These are phyloP conservation scores for Sphagnum magellanicum DNA, from an alignment of 228 moss, liverwort and hornwort species.

Conservation along the genomic window DNA sequence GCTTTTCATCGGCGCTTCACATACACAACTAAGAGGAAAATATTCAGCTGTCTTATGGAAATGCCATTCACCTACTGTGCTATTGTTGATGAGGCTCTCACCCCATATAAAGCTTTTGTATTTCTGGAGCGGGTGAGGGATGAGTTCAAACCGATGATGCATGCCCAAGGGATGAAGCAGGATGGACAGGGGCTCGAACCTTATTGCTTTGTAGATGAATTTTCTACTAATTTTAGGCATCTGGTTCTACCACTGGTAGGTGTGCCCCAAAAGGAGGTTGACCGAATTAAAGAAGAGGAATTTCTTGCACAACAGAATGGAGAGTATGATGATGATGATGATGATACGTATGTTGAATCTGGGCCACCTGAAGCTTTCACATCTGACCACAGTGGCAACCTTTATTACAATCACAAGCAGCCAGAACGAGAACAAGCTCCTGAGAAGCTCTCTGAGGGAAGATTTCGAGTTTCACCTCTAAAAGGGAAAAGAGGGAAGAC, in stretches of 20 bases:
- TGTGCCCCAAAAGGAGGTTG: conserved; percentile 1
- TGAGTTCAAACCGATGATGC: not conserved
- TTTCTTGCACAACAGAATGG: not conserved
- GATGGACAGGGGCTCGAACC: conserved; percentile 1
- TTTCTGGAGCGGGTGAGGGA: conserved; percentile 4
- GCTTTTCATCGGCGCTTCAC: conserved; percentile 2
- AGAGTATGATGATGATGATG: not conserved
- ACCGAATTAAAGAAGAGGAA: not conserved
- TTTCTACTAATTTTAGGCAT: not conserved
- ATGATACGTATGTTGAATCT: not conserved
- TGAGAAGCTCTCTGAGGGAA: not conserved
- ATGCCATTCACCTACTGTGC: conserved; percentile 4
- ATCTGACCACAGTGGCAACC: not conserved
- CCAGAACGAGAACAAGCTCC: not conserved
- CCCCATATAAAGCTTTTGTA: not conserved
- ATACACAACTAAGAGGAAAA: conserved; percentile 1
- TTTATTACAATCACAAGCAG: not conserved
- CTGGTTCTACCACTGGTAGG: conserved; percentile 3
- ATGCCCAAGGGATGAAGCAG: not conserved
- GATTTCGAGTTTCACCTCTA: not conserved
- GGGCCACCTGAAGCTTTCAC: not conserved
- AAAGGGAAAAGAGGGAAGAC: conserved; percentile 19
- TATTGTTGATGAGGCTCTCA: conserved; percentile 3
- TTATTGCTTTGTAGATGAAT: not conserved
- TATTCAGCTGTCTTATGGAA: conserved; percentile 5